Evolutionary conservation across 2,329 filamentous ascomycete genomes (phyloP), one percentile per base, ranked within the genome.

Genomic region (Cladophialophora exuberans): DNA sequence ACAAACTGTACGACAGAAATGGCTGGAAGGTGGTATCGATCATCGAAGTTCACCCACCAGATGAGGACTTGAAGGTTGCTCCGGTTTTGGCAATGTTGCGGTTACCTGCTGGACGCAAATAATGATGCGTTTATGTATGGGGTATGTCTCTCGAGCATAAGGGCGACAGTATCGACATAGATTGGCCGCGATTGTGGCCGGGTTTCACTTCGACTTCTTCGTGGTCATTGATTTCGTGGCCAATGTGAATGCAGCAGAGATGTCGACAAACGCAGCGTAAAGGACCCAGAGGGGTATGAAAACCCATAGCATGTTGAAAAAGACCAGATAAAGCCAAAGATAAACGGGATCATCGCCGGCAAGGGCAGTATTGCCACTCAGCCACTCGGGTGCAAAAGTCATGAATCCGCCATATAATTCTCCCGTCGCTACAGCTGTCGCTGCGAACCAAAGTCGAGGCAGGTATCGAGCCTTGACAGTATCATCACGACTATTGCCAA

Each of bases 381-480:
- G 67, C 83, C 83, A 86, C 66, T 87, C 83, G 28, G 83, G 83
- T 35, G 78, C 79, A 68, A 86, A 86, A 0, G 83, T 86, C 82
- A 86, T 85, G 66, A 80, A 85, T 22, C 78, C 75, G 4, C 83
- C 83, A 70, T 86, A 86, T 38, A 87, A 70, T 69, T 87, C 83
- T 9, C 74, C 83, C n/a, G 82, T 84, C 9, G 83, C 83, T 36
- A 86, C 69, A 11, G 82, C 73, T 18, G 75, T 72, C 66, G 83
- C 81, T 70, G 81, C 79, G 62, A 85, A 81, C 79, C 79, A 82
- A 28, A 78, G 66, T 35, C 71, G 72, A 2, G 67, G 65, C 57
- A 71, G 49, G 38, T 51, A 48, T 69, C 17, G 65, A 61, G 3
- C 60, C 31, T 18, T 68, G 20, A 39, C n/a, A n/a, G 30, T 22